Conservation (phyloP, 1,284 basidiomycete genomes). For the Ganoderma boninense region DNA sequence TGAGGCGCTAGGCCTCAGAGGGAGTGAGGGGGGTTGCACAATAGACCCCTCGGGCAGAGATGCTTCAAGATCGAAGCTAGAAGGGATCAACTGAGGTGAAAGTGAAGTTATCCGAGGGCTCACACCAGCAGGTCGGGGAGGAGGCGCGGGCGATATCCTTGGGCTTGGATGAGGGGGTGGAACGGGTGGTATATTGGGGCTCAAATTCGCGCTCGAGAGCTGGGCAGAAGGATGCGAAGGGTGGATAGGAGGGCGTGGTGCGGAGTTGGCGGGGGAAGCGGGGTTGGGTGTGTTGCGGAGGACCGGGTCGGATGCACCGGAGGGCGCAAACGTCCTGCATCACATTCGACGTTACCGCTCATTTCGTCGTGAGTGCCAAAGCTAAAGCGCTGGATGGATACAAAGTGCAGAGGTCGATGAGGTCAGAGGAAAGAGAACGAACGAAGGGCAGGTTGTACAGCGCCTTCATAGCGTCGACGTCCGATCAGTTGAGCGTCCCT, state of each 20-base stretch:
- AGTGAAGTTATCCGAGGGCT: not conserved
- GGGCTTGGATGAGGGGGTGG: not conserved
- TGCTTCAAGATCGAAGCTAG: not conserved
- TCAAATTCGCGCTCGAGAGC: not conserved
- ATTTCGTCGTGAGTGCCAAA: not conserved
- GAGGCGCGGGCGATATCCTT: not conserved
- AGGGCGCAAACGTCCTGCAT: not conserved
- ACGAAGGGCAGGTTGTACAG: not conserved
- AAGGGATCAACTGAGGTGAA: not conserved
- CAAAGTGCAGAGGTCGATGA: not conserved
- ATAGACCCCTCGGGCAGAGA: not conserved
- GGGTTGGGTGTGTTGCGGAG: not conserved
- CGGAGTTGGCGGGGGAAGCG: not conserved
- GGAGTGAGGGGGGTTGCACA: not conserved
- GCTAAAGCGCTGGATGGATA: not conserved
- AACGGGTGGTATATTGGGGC: not conserved
- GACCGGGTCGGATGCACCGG: slow-evolving; percentile 8
- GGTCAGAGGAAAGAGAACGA: not conserved
- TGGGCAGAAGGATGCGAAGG: slow-evolving; percentile 1
- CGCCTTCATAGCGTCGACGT: not conserved
- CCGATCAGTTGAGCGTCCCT: not conserved
- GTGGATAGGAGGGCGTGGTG: not conserved
- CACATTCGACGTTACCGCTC: not conserved
- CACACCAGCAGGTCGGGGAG: not conserved
- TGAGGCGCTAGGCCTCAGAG: not conserved